These are phyloP conservation scores for Coffea eugenioides DNA, from an alignment of 257 asterid genomes.

Conservation along the genomic window DNA sequence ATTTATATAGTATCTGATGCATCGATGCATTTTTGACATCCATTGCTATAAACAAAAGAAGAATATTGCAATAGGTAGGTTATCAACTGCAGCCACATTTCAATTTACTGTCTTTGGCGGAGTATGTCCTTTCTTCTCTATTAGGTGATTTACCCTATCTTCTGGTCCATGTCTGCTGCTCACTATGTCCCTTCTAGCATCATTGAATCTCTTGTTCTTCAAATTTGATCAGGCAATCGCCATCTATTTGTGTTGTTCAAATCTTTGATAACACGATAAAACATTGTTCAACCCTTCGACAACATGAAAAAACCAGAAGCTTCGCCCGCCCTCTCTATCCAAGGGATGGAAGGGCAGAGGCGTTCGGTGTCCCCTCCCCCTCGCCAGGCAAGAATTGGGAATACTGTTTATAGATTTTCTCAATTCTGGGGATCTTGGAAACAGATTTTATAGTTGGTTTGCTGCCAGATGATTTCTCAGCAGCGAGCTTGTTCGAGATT, in stretches of 20 bases:
- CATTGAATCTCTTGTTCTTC: neutral
- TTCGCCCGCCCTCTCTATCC: neutral
- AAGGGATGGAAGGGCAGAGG: neutral
- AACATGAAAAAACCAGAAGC: neutral
- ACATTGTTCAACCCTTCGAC: neutral
- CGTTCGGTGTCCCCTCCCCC: too few species aligned
- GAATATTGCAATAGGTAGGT: neutral
- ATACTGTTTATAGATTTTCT: neutral
- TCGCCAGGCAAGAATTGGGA: too few species aligned
- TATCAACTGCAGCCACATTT: slow-evolving; percentile 1
- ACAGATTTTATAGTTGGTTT: neutral
- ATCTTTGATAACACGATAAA: neutral
- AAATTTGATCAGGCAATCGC: too few species aligned
- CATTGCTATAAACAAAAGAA: neutral
- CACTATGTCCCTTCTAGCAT: neutral
- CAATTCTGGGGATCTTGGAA: neutral
- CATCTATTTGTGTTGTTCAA: neutral
- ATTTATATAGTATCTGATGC: neutral
- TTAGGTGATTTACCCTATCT: neutral
- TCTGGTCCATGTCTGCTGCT: neutral
- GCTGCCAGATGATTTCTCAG: neutral
- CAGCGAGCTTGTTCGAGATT: neutral
- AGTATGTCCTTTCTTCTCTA: neutral
- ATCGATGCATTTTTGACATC: too few species aligned
- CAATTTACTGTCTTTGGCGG: neutral